Evolutionary conservation across 306 rosid species (phyloP), one percentile per base, ranked within the genome.

Genomic region (Clitoria ternatea): DNA sequence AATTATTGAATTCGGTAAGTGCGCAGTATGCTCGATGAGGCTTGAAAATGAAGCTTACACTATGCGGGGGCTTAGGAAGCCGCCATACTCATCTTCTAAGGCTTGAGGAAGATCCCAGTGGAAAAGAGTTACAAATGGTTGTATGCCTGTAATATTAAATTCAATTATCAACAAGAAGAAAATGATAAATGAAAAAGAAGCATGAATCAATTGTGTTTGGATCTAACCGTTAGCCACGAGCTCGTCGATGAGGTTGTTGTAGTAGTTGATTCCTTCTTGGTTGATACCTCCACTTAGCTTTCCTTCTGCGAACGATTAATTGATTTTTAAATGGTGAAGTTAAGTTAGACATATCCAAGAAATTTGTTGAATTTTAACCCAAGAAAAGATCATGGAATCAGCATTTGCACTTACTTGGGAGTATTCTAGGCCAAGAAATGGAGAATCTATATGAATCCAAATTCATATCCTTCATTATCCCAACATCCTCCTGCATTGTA

Each of bases 31-130:
- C 1, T 2, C 4, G 20, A 60, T 32, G 47, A 45, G n/a, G 22
- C 1, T 60, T 33, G 14, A 22, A 48, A 61, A 9, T 12, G 13
- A 61, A 35, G 49, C 81, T 77, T 66, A 77, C 81, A 61, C 18
- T 7, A 77, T 77, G 18, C 2, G 60, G 69, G 59, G 80, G 15
- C 86, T 79, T 6, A 82, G 10, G 48, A 88, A 88, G 20, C 95
- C 87, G 7, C 79, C 73, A 22, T 78, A 86, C 14, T 82, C 88
- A 6, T 88, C 88, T 76, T 86, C 85, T 61, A 88, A 61, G 9
- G 79, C 3, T 35, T 88, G 87, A 0, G 95, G 91, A 63, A 82
- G 77, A 39, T 88, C 95, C 95, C 95, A 84, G 24, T 88, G 91
- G 7, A 83, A 85, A 29, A 88, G 47, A 1, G 93, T 88, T n/a